A percentile compares a stretch with the other conserved stretches of the same genome.
Evolutionary conservation across 306 rosid species (phyloP).

Genomic region (Quercus gilva): DNA sequence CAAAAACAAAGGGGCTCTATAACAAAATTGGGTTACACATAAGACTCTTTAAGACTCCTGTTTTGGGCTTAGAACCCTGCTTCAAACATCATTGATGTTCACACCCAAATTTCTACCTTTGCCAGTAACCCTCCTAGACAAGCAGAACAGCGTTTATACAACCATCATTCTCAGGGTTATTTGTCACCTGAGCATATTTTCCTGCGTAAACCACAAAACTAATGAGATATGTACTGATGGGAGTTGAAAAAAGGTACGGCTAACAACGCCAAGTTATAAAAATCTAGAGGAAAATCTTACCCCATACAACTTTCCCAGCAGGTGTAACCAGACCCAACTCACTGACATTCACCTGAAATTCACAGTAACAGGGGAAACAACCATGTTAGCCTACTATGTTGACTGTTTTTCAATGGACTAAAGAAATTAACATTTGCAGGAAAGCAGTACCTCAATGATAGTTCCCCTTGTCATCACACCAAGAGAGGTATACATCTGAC

Average conservation of each 20-base stretch:
- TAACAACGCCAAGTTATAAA: not conserved
- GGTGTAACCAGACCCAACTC: slow-evolving; percentile 97
- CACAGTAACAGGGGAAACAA: slow-evolving; percentile 6
- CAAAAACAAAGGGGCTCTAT: not conserved
- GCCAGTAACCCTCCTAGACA: slow-evolving; percentile 38
- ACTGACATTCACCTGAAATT: slow-evolving; percentile 81
- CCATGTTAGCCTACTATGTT: not conserved
- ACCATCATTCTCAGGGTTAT: slow-evolving; percentile 92
- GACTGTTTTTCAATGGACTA: not conserved
- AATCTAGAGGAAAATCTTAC: slow-evolving; percentile 37
- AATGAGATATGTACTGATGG: not conserved
- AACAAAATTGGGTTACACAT: not conserved
- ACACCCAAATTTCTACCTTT: not conserved
- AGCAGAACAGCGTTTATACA: slow-evolving; percentile 88
- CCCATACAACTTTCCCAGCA: slow-evolving; percentile 97
- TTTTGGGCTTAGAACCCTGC: not conserved
- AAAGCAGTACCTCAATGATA: slow-evolving; percentile 67
- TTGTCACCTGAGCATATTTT: slow-evolving; percentile 93
- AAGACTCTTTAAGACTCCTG: not conserved
- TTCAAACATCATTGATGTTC: not conserved
- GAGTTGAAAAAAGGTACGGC: not conserved
- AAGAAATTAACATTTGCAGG: not conserved
- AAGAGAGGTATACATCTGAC: slow-evolving; percentile 85
- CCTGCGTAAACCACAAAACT: slow-evolving; percentile 42
- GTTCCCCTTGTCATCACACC: slow-evolving; percentile 94